A percentile compares a stretch with the other conserved stretches of the same genome.
These are phyloP conservation scores for Aspergillaceae sp. DNA, from an alignment of 2,329 filamentous ascomycete genomes.

Conservation along the genomic window DNA sequence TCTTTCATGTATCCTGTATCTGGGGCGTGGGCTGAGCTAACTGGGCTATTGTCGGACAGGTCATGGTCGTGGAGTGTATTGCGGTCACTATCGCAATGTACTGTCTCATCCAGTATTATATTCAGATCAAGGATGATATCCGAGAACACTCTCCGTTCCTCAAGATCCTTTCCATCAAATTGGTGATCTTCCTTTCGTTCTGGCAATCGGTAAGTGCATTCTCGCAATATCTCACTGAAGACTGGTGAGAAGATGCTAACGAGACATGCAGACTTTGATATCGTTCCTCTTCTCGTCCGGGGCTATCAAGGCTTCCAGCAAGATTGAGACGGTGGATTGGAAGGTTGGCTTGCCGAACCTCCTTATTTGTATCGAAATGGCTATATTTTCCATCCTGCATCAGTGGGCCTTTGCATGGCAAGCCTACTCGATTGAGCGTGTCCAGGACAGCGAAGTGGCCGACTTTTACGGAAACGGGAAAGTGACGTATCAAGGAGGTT, in stretches of 20 bases:
- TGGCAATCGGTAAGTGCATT: conserved; percentile 56
- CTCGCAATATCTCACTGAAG: background rate
- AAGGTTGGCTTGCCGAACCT: conserved; percentile 72
- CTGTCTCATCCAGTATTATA: conserved; percentile 78
- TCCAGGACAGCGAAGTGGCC: conserved; percentile 40
- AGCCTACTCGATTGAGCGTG: conserved; percentile 51
- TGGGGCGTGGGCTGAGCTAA: background rate
- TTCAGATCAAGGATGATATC: conserved; percentile 63
- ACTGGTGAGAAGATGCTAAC: conserved; percentile 2
- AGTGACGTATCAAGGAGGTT: conserved; percentile 55
- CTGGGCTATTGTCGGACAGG: conserved; percentile 29
- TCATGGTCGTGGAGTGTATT: conserved; percentile 58
- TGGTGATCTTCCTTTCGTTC: conserved; percentile 85
- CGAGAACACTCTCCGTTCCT: conserved; percentile 62
- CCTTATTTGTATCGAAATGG: conserved; percentile 77
- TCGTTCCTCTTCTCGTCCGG: conserved; percentile 54
- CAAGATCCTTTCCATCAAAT: conserved; percentile 78
- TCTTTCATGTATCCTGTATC: background rate
- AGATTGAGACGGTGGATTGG: conserved; percentile 63
- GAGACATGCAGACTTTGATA: conserved; percentile 42
- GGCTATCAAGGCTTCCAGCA: conserved; percentile 53
- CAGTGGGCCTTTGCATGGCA: conserved; percentile 74
- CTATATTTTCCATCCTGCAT: conserved; percentile 67
- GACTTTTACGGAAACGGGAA: conserved; percentile 35
- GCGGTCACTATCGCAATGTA: conserved; percentile 81